Percentiles rank a stretch among this genome's conserved stretches.
phyloP scores from a whole-genome alignment of 768 basidiomycete genomes.

The Collybiopsis confluens region DNA sequence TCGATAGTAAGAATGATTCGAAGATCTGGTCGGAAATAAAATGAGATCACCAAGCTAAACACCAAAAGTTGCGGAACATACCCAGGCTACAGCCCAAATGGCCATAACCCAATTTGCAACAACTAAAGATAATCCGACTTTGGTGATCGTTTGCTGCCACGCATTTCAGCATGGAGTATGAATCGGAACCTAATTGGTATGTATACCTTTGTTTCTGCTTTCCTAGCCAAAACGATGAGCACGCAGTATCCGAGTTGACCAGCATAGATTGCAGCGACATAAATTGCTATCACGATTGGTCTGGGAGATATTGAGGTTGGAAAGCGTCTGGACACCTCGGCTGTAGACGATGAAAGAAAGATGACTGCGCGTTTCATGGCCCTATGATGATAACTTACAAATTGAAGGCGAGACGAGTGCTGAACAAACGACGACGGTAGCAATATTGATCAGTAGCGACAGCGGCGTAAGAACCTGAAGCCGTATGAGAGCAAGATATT shows the following conservation, averaged over 20 bases:
- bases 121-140: conserved; percentile 77
- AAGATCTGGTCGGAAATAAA: conserved; percentile 44
- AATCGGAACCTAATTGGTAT: not conserved
- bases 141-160: conserved; percentile 55
- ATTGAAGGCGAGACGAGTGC: conserved; percentile 64
- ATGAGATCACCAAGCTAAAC: not conserved
- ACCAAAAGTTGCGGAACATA: conserved; percentile 23
- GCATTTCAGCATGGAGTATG: not conserved
- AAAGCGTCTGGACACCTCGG: conserved; percentile 45
- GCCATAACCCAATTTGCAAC: conserved; percentile 79
- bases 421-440: conserved; percentile 64
- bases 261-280: conserved; percentile 57
- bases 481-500: conserved; percentile 65
- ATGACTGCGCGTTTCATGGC: too few relatives aligned
- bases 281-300: conserved; percentile 49
- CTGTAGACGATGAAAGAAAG: conserved; percentile 30
- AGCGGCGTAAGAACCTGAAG: conserved; percentile 88
- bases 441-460: conserved; percentile 77
- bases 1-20: conserved; percentile 71
- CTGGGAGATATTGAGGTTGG: conserved; percentile 74
- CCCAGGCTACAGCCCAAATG: conserved; percentile 76
- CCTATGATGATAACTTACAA: too few relatives aligned
- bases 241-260: conserved; percentile 81
- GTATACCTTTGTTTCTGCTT: conserved; percentile 75
- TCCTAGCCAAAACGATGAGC: conserved; percentile 65